Base-by-base conservation (phyloP, 2,329 filamentous ascomycete species). In the Rosellinia necatrix region DNA sequence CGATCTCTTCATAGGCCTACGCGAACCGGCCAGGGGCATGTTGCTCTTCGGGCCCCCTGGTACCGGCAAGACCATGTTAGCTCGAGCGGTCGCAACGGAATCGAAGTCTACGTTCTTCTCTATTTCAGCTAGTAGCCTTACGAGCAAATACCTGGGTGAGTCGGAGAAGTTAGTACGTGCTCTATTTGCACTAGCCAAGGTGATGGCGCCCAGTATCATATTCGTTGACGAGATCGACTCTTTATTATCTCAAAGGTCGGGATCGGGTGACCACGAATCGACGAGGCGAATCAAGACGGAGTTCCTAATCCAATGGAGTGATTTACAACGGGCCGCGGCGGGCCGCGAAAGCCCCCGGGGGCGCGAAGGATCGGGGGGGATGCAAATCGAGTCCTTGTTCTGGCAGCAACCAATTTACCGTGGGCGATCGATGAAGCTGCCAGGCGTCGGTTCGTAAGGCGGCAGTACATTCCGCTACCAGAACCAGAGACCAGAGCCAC, bases 191-290 rank as follows among this genome's bases (percentile, higher is more conserved):
- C 77, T 97, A n/a, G 92, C 94, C 4, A 96, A 96, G 71, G 81
- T 86, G 30, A 81, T 97, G 40, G 92, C 94, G 0, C 94, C 94
- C 0, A 94, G 90, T 59, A 97, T 99, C 70, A 97, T 99, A 56
- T 99, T 99, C 65, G 92, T 99, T 4, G 94, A 99, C 68, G 94
- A 99, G 71, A 99, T 99, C 60, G 94, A 99, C 71, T 96, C 92
- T 0, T 77, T 99, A 0, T 81, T 99, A 0, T 96, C 92, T 1
- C 86, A 92, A 13, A 82, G 94, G 48, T 90, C 89, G 6, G 90
- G 91, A 0, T 87, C 87, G 3, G 88, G 90, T 1, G 94, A 97
- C 68, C 90, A 97, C 66, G 94, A 99, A 74, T 91, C 94, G 1
- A 96, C 92, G 0, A 82, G 93, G 54, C 84, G 94, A 52, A 96